A percentile compares a stretch with the other conserved stretches of the same genome.
phyloP scores from a whole-genome alignment of 164 flowering plant genomes.

The Euptelea pleiosperma region DNA sequence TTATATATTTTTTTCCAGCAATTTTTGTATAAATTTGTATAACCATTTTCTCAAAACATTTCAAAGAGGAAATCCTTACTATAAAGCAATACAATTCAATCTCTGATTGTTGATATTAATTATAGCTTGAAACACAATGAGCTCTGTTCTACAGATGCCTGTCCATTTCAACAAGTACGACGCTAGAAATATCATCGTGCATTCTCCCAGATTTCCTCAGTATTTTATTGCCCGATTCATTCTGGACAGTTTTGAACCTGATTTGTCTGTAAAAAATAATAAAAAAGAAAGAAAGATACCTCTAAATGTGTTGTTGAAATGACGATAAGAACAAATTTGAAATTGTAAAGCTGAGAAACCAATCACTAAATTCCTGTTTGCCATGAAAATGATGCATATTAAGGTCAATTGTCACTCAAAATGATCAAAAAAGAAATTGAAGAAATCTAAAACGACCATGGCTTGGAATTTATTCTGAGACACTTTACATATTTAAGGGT shows the following conservation, averaged over 20 bases:
- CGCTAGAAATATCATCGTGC: constrained; percentile 91
- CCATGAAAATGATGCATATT: neutral
- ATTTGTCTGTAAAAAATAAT: constrained; percentile 43
- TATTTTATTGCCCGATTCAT: constrained; percentile 69
- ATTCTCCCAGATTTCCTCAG: constrained; percentile 78
- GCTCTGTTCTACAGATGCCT: constrained; percentile 30
- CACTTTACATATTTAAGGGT: too few relatives aligned
- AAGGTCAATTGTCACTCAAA: too few relatives aligned
- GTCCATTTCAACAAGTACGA: constrained; percentile 76
- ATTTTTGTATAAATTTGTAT: too few relatives aligned
- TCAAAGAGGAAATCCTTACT: neutral
- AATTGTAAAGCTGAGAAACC: neutral
- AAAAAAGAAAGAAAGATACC: neutral
- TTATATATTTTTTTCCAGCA: too few relatives aligned
- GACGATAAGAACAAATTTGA: neutral
- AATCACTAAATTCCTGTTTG: neutral
- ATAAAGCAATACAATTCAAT: neutral
- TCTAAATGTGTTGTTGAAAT: neutral
- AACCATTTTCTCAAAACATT: too few relatives aligned
- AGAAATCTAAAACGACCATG: too few relatives aligned
- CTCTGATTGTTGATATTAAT: neutral
- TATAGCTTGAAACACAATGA: neutral
- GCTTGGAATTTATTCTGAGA: too few relatives aligned
- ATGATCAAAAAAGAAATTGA: too few relatives aligned
- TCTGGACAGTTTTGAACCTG: constrained; percentile 76